Evolutionary conservation across 208 protist genomes (phyloP), one percentile per base, ranked within the genome.

Genomic region (Acanthamoeba rhysodes): DNA sequence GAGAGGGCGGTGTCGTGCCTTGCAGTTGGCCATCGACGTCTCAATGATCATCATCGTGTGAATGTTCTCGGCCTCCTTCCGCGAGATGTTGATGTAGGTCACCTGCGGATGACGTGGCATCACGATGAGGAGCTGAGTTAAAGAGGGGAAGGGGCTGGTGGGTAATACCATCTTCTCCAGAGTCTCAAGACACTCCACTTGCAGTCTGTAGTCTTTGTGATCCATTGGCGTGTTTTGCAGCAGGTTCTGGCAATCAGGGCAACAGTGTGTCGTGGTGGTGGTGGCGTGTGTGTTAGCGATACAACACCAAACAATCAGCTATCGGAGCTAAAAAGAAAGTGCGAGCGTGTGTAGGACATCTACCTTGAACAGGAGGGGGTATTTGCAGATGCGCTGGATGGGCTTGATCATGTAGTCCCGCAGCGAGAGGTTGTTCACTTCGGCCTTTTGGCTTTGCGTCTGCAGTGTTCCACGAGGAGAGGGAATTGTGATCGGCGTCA

Each of bases 21-120:
- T 88, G 80, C 80, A 88, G 80, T 88, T 88, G 45, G 80, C 80
- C 80, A 88, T 57, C 20, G 80, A 88, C 29, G 50, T 64, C 53
- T 88, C 80, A 53, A 88, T 88, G 48, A 88, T 29, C 80, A 88
- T 88, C 80, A 88, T 88, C 27, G 80, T 88, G 80, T 88, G 80
- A 27, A 88, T 88, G 80, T 88, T 88, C 32, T 88, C 80, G 53
- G 80, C 80, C 29, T 88, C 80, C 80, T 88, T 88, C 53, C 80
- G 27, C 34, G 80, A 88, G 45, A 88, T 88, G 29, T 88, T 88
- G 48, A 88, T 88, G 80, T 88, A 88, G 27, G 80, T 88, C 80
- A 88, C 80, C 80, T 88, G 45, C 2, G 6, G 0, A 88, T 62
- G 57, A 62, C 12, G 29, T 20, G 29, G 29, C 20, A 27, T 12